phyloP scores from a whole-genome alignment of 352 stramenopile genomes.

The Phytophthora nicotianae region DNA sequence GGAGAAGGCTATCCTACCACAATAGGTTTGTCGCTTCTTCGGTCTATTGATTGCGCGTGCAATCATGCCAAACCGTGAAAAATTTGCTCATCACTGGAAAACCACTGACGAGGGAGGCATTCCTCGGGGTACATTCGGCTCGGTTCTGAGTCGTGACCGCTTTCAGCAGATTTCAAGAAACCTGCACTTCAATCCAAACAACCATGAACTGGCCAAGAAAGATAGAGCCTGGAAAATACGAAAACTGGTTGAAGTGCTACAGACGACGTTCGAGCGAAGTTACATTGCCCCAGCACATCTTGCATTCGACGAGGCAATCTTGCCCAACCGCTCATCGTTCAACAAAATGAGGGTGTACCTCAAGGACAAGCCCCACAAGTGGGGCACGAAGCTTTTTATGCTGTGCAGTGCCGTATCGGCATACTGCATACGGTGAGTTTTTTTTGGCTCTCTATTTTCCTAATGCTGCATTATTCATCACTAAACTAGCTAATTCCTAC shows the following conservation, averaged over 20 bases:
- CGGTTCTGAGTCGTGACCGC: neutral
- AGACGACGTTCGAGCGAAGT: neutral
- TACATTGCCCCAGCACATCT: neutral
- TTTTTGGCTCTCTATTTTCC: neutral
- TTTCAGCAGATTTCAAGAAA: neutral
- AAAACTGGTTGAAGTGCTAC: neutral
- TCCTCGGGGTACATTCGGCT: neutral
- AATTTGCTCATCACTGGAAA: neutral
- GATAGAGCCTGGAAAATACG: neutral
- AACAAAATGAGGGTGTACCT: neutral
- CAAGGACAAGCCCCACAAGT: neutral
- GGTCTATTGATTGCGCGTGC: neutral
- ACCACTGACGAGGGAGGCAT: neutral
- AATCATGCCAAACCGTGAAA: neutral
- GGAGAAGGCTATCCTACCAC: too few relatives aligned
- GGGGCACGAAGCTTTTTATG: neutral
- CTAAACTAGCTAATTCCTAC: neutral
- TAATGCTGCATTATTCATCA: neutral
- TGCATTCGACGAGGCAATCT: neutral
- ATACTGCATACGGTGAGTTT: neutral
- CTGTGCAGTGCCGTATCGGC: neutral
- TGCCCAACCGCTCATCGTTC: neutral
- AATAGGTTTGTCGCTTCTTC: too few relatives aligned
- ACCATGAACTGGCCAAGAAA: neutral
- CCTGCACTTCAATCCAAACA: neutral